Base-by-base conservation (phyloP, 192 early-diverging fungal genomes). In the Mortierella hygrophila region DNA sequence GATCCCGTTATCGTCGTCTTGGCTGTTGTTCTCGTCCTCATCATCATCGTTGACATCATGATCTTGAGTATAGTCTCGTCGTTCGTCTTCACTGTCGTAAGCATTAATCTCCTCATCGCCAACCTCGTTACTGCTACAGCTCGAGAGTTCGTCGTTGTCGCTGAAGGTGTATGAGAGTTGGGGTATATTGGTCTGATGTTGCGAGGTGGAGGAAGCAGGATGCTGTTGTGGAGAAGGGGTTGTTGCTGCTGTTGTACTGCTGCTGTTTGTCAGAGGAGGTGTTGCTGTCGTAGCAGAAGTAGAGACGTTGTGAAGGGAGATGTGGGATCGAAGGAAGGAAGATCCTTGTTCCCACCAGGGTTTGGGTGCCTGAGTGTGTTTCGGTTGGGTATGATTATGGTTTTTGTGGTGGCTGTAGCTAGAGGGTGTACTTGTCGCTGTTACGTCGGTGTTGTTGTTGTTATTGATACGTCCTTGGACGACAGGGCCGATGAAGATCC, bases 281-380 rank as follows among this genome's bases (percentile, higher is more conserved):
- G 49, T 76, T 21, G 74, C 18, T 76, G 38, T 26, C 18, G 76
- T 69, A 9, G 65, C 6, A 18, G 76, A 15, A 13, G 63, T 63
- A n/a, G 76, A 42, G 23, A 65, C n/a, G 60, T 68, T 46, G 77
- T 68, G 70, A 16, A 75, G 75, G 21, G 79, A 75, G 15, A 74
- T 63, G 26, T 68, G 82, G 3, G 82, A 75, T 38, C 60, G 72
- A 26, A 83, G 29, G 35, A 78, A 83, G 38, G 75, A 73, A 21
- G 74, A 74, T 44, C 71, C 76, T 78, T 81, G 80, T n/a, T 80
- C 83, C 83, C 83, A 85, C 83, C 83, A 85, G 52, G 83, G 83
- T 68, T 85, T 85, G 29, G 83, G 47, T 70, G 68, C 29, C 42
- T 42, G 77, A 41, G 42, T 40, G 26, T 10, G 55, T 55, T 23